Base-by-base conservation (phyloP, 116 monocot species). In the Cymodocea nodosa region DNA sequence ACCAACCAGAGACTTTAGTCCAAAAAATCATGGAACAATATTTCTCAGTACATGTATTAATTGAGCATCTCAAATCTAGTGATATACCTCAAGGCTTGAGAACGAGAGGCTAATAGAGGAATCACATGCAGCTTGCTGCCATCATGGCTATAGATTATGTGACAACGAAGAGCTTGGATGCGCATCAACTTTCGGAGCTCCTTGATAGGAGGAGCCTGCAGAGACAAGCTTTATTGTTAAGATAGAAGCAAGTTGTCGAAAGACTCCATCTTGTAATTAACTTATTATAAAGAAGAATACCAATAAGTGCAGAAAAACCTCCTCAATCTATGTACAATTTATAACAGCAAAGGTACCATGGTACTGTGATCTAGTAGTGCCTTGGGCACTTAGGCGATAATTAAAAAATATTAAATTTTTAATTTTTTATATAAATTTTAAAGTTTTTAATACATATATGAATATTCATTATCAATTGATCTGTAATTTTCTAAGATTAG, bases 81-180 rank as follows among this genome's bases (percentile, higher is more conserved):
- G 44, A 30, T 30, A 24, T 72, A 99, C 99, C 99, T 99, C 56
- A 99, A 89, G 39, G 99, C 99, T 52, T 92, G 92, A 22, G 99
- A 84, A 8, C 92, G 80, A 73, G 99, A 99, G 67, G 99, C 99
- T 16, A 89, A 75, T 48, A 92, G 77, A 67, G 99, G 99, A 84
- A 99, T 83, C 30, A 84, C 80, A 73, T 89, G 82, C 17, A 99
- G 74, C 70, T 83, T 92, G 72, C 77, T 81, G 30, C 89, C 84
- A 74, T 79, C 87, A 74, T 89, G 79, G 74, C 82, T 87, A 67
- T 89, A 92, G 51, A 92, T 60, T 40, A 78, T 84, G 79, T 89
- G 86, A 69, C 99, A 92, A 34, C 89, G 86, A 5, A 99, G 81
- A 66, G 86, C 92, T 63, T 92, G 92, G 69, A 84, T 92, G 51